Conservation (phyloP, 78 protist genomes). For the Fonticula alba region DNA sequence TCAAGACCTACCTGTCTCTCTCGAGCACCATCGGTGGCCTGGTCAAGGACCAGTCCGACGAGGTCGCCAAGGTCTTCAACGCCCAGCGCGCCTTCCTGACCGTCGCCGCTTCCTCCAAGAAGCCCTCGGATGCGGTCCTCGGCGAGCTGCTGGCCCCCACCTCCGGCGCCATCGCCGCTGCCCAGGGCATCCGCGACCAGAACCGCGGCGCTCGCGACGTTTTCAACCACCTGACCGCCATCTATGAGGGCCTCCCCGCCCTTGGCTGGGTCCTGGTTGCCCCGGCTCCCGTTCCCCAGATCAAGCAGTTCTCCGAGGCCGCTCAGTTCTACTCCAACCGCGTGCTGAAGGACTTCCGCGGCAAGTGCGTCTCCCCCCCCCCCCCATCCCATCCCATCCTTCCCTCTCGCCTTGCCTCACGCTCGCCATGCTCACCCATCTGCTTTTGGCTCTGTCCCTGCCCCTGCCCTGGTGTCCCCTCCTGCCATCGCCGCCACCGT, state of each 20-base stretch:
- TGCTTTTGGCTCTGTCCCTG: too few species aligned
- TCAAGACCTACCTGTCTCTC: too few species aligned
- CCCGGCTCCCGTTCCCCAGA: conserved; percentile 17
- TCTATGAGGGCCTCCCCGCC: conserved; percentile 24
- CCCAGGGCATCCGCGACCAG: not conserved
- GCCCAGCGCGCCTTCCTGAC: conserved; percentile 13
- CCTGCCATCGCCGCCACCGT: too few species aligned
- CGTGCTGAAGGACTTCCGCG: conserved; percentile 14
- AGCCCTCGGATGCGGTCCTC: conserved; percentile 5
- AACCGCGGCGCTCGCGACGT: conserved; percentile 2
- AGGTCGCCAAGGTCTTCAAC: conserved; percentile 3
- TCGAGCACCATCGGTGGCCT: too few species aligned
- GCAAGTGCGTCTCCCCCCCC: too few species aligned
- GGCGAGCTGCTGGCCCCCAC: conserved; percentile 2
- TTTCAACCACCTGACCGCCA: conserved; percentile 13
- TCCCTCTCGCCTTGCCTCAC: too few species aligned
- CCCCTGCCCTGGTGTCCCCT: too few species aligned
- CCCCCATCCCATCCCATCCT: too few species aligned
- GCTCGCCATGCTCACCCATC: too few species aligned
- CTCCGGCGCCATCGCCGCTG: not conserved
- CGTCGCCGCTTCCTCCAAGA: not conserved
- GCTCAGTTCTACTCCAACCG: conserved; percentile 33
- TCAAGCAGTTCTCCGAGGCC: conserved; percentile 4
- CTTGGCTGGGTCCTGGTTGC: conserved; percentile 34
- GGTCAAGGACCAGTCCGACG: not conserved